These are phyloP conservation scores for Aspergillus mulundensis DNA, from an alignment of 495 filamentous ascomycete species.

Conservation along the genomic window DNA sequence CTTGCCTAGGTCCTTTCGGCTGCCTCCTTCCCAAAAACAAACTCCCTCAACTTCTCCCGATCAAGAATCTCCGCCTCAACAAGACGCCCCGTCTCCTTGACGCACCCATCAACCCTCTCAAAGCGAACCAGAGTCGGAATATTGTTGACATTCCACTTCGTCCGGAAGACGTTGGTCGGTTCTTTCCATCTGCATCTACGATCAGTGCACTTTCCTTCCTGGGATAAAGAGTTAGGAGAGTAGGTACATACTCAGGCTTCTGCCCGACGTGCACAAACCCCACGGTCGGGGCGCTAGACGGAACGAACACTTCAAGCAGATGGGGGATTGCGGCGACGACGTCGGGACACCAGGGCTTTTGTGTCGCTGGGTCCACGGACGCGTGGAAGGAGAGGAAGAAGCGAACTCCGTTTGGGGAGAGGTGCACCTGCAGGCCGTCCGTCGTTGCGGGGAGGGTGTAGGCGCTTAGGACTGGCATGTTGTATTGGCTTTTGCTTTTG, in stretches of 20 bases:
- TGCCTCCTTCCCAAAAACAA: not conserved
- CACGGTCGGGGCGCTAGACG: not conserved
- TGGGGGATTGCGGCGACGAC: slow-evolving; percentile 6
- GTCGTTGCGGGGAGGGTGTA: not conserved
- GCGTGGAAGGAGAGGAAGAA: slow-evolving; percentile 13
- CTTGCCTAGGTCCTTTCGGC: not conserved
- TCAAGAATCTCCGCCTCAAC: slow-evolving; percentile 7
- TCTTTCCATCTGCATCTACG: slow-evolving; percentile 7
- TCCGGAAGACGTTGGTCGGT: slow-evolving; percentile 4
- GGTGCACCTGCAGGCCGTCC: not conserved
- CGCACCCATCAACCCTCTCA: not conserved
- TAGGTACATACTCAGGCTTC: not conserved
- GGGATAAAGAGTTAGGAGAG: not conserved
- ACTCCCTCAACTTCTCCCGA: not conserved
- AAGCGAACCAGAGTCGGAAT: slow-evolving; percentile 7
- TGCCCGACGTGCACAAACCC: slow-evolving; percentile 5
- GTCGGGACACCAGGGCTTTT: slow-evolving; percentile 12
- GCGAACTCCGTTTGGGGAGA: not conserved
- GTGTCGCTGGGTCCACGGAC: slow-evolving; percentile 3
- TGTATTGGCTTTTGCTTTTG: too few relatives aligned
- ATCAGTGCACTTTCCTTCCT: too few relatives aligned
- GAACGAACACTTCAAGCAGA: slow-evolving; percentile 1
- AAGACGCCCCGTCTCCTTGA: slow-evolving; percentile 2
- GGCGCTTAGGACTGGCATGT: slow-evolving; percentile 3
- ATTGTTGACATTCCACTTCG: not conserved